phyloP scores from a whole-genome alignment of 768 basidiomycete species.

The Hygrophoropsis aurantiaca region DNA sequence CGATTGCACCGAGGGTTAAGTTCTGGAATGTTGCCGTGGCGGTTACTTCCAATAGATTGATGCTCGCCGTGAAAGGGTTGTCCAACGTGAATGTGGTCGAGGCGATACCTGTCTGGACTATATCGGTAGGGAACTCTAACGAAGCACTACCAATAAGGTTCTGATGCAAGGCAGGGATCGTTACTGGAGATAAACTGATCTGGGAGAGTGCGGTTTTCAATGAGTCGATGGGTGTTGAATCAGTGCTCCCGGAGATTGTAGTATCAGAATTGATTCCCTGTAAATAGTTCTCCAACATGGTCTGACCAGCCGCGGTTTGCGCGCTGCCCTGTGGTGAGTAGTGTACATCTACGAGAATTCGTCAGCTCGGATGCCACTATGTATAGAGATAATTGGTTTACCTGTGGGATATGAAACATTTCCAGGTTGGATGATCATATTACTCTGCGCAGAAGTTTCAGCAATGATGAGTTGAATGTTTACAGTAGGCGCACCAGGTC shows the following conservation, averaged over 20 bases:
- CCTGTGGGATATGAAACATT: constrained; percentile 55
- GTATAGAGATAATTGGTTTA: constrained; percentile 15
- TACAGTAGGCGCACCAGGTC: constrained; percentile 42
- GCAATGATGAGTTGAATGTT: neutral
- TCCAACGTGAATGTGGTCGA: constrained; percentile 54
- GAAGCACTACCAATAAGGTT: constrained; percentile 58
- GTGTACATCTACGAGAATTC: constrained; percentile 46
- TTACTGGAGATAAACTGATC: constrained; percentile 58
- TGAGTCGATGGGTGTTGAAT: constrained; percentile 60
- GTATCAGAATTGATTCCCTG: constrained; percentile 59
- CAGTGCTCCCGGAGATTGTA: constrained; percentile 52
- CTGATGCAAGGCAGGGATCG: constrained; percentile 62
- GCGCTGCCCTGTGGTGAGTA: constrained; percentile 59
- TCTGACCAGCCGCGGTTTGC: constrained; percentile 47
- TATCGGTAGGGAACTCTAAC: constrained; percentile 60
- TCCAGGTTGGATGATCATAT: constrained; percentile 61
- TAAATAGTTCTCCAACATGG: constrained; percentile 66
- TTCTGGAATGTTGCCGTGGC: constrained; percentile 56
- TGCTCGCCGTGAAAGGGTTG: constrained; percentile 73
- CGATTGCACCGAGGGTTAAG: constrained; percentile 58
- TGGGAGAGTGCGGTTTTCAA: constrained; percentile 60
- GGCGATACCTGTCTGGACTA: constrained; percentile 60
- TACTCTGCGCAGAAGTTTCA: constrained; percentile 33
- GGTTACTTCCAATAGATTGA: constrained; percentile 57
- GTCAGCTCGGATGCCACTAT: neutral